Conservation (phyloP, 2,329 filamentous ascomycete species). For the Beauveria medogensis region DNA sequence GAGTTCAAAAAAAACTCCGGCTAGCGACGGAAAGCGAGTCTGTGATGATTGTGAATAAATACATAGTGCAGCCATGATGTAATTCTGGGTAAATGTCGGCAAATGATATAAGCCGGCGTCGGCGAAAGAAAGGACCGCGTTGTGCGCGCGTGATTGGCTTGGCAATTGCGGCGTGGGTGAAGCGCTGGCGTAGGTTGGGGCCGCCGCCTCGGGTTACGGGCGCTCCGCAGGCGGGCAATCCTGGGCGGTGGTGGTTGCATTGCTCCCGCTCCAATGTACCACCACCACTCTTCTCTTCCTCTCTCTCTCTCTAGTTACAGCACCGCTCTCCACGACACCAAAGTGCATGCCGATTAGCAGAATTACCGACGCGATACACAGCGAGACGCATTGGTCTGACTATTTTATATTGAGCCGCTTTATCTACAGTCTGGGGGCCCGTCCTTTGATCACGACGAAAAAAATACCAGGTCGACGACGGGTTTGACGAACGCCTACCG, state of each 20-base stretch:
- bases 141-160: conserved; percentile 11
- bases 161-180: not conserved
- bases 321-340: conserved; percentile 1
- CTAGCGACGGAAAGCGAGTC: not conserved
- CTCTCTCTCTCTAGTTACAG: not conserved
- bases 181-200: not conserved
- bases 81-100: conserved; percentile 12
- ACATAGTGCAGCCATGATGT: not conserved
- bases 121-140: conserved; percentile 12
- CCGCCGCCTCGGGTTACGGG: not conserved
- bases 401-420: not conserved
- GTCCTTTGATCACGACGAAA: not conserved
- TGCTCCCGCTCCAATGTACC: not conserved
- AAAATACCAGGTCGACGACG: not conserved
- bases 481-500: not conserved
- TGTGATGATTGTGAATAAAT: not conserved
- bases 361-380: not conserved
- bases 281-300: not conserved
- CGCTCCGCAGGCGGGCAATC: conserved; percentile 2
- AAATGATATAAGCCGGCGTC: not conserved
- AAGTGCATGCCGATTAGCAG: not conserved
- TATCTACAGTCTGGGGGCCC: not conserved
- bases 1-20: not conserved
- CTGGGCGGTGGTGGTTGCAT: not conserved
- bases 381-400: not conserved